Percentiles rank a stretch among this genome's conserved stretches.
These are phyloP conservation scores for Lachnellula occidentalis DNA, from an alignment of 2,329 filamentous ascomycete species.

Conservation along the genomic window DNA sequence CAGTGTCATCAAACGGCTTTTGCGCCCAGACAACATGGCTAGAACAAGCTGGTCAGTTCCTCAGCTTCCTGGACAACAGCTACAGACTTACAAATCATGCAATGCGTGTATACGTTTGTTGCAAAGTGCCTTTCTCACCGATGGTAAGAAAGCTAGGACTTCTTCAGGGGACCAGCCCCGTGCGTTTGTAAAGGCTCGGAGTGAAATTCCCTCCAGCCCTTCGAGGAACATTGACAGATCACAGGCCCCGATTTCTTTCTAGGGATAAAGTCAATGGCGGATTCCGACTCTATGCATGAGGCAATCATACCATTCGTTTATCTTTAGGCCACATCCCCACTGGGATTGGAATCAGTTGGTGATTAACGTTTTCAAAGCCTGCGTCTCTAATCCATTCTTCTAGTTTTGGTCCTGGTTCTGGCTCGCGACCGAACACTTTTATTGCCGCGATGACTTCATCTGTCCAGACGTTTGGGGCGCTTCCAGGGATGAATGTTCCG, in stretches of 20 bases:
- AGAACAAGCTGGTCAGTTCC: not conserved
- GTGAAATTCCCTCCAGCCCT: slow-evolving; percentile 26
- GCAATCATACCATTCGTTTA: slow-evolving; percentile 18
- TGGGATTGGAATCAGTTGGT: slow-evolving; percentile 23
- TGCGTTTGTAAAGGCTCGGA: slow-evolving; percentile 28
- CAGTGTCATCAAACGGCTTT: not conserved
- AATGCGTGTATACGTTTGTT: slow-evolving; percentile 26
- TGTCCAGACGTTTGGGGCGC: slow-evolving; percentile 9
- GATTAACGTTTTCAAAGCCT: slow-evolving; percentile 37
- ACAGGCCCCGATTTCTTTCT: slow-evolving; percentile 10
- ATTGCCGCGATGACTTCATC: slow-evolving; percentile 6
- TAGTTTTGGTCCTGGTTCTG: slow-evolving; percentile 11
- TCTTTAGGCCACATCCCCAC: slow-evolving; percentile 38
- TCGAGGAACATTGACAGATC: slow-evolving; percentile 14
- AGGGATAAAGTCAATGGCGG: not conserved
- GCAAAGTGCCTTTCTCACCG: slow-evolving; percentile 25
- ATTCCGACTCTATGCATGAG: not conserved
- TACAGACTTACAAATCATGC: slow-evolving; percentile 7
- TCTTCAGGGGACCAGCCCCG: slow-evolving; percentile 25
- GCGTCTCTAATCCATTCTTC: slow-evolving; percentile 27
- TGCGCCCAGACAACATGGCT: slow-evolving; percentile 7
- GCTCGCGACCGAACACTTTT: slow-evolving; percentile 6
- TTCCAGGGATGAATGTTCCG: slow-evolving; percentile 8
- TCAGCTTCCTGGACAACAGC: not conserved
- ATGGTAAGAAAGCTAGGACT: slow-evolving; percentile 22